These are phyloP conservation scores for Fragilaria crotonensis DNA, from an alignment of 108 stramenopile genomes.

Conservation along the genomic window DNA sequence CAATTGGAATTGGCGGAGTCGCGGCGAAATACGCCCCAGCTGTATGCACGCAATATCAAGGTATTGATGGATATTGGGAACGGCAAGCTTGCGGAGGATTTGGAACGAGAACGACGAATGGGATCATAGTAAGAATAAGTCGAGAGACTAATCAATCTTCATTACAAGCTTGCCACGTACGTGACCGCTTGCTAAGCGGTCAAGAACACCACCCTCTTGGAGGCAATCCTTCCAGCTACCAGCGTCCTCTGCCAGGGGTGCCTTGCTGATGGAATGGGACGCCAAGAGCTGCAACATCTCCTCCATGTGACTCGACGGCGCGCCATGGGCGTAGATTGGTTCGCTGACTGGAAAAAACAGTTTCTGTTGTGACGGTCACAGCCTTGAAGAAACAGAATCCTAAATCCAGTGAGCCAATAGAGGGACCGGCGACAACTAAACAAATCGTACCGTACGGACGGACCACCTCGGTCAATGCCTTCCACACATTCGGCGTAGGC, in stretches of 20 bases:
- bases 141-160: constrained; percentile 20
- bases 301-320: constrained; percentile 21
- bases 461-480: constrained; percentile 34
- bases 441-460: constrained; percentile 39
- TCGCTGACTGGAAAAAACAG: constrained; percentile 38
- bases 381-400: constrained; percentile 50
- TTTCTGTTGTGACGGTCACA: constrained; percentile 35
- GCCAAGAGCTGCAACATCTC: constrained; percentile 16
- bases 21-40: constrained; percentile 30
- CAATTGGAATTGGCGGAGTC: constrained; percentile 73
- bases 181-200: constrained; percentile 16
- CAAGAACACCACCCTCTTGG: constrained; percentile 25
- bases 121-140: too few relatives aligned
- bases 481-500: constrained; percentile 25
- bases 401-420: constrained; percentile 33
- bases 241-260: constrained; percentile 23
- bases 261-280: constrained; percentile 6
- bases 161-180: constrained; percentile 34
- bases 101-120: constrained; percentile 42
- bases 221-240: constrained; percentile 17
- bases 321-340: constrained; percentile 15
- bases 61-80: constrained; percentile 48
- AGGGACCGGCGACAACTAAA: constrained; percentile 36
- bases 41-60: constrained; percentile 64
- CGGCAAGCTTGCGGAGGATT: constrained; percentile 40